A percentile compares a stretch with the other conserved stretches of the same genome.
Conservation (phyloP, 1,139 yeast species). For the Barnettozyma hawaiiensis region DNA sequence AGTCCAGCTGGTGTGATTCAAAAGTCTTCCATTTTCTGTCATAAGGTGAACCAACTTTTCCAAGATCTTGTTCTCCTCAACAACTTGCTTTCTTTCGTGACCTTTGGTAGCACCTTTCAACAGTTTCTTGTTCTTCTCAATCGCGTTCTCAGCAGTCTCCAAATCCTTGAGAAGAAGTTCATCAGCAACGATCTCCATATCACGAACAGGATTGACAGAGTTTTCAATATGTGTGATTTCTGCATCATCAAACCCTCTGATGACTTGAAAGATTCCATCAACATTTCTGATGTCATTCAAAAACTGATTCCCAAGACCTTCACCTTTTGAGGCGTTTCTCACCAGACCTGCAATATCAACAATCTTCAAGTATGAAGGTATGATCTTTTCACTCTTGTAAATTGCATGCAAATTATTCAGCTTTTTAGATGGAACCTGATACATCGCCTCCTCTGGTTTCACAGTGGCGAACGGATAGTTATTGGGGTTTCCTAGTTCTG, state of each 20-base stretch:
- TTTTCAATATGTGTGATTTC: constrained; percentile 69
- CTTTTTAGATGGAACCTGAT: constrained; percentile 48
- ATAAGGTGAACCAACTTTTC: constrained; percentile 43
- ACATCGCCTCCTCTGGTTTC: constrained; percentile 63
- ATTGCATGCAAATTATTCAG: constrained; percentile 41
- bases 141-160: constrained; percentile 54
- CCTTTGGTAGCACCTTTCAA: constrained; percentile 37
- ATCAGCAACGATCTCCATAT: constrained; percentile 61
- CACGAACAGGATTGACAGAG: constrained; percentile 59
- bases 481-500: constrained; percentile 67
- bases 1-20: constrained; percentile 42
- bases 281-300: constrained; percentile 66
- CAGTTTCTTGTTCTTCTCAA: constrained; percentile 42
- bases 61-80: constrained; percentile 42
- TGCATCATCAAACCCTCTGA: constrained; percentile 61
- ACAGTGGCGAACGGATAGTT: constrained; percentile 80
- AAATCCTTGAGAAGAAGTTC: constrained; percentile 68
- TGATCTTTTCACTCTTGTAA: constrained; percentile 45
- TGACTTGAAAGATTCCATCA: constrained; percentile 69
- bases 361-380: constrained; percentile 54
- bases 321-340: constrained; percentile 69
- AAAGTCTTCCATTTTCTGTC: constrained; percentile 52
- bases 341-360: constrained; percentile 75
- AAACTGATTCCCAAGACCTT: constrained; percentile 72
- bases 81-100: constrained; percentile 31